phyloP scores from a whole-genome alignment of 306 rosid genomes.

The Canavalia ensiformis region DNA sequence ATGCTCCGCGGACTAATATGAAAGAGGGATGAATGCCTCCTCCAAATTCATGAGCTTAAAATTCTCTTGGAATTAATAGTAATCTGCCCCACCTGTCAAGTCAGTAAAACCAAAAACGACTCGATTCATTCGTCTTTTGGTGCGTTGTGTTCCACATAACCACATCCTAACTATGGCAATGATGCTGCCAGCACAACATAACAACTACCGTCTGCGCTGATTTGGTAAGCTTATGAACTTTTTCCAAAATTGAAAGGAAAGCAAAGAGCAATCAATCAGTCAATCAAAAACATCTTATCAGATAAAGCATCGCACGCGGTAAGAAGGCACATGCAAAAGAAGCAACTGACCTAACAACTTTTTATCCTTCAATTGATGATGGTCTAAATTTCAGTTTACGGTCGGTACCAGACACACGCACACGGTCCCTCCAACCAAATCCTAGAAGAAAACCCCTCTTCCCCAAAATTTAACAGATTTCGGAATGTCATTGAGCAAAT shows the following conservation, averaged over 20 bases:
- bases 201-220: conserved; percentile 59
- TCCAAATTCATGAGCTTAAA: conserved; percentile 46
- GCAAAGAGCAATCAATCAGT: conserved; percentile 50
- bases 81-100: conserved; percentile 59
- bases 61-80: conserved; percentile 33
- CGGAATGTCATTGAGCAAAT: conserved; percentile 10
- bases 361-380: conserved; percentile 42
- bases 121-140: conserved; percentile 45
- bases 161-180: conserved; percentile 48
- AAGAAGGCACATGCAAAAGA: conserved; percentile 46
- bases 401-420: conserved; percentile 38
- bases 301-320: conserved; percentile 47
- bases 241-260: conserved; percentile 50
- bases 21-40: conserved; percentile 36
- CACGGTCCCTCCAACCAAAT: conserved; percentile 38
- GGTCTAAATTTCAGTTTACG: conserved; percentile 33
- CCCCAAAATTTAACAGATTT: conserved; percentile 27
- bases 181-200: conserved; percentile 56
- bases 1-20: conserved; percentile 34
- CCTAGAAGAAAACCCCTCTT: conserved; percentile 23
- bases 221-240: conserved; percentile 54
- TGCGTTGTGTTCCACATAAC: conserved; percentile 55
- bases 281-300: conserved; percentile 50
- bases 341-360: conserved; percentile 47
- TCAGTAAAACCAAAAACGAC: conserved; percentile 47